phyloP scores from a whole-genome alignment of 345 rosid species.

The Gossypium stocksii region DNA sequence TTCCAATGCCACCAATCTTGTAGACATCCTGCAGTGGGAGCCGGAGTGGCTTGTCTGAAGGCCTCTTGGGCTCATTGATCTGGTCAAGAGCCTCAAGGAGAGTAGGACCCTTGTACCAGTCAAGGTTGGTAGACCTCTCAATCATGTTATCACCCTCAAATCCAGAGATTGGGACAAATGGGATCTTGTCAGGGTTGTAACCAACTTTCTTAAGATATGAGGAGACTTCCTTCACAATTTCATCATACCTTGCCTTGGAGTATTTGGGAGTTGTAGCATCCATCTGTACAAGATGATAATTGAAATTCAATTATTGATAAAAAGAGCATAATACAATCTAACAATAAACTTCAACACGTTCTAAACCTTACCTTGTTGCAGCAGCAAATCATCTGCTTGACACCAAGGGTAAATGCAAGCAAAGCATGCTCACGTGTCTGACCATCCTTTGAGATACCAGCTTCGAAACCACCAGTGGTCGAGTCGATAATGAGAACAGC shows the following conservation, averaged over 20 bases:
- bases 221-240: conserved; percentile 43
- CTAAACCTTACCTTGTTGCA: conserved; percentile 50
- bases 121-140: conserved; percentile 42
- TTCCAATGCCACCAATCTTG: conserved; percentile 64
- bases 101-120: conserved; percentile 49
- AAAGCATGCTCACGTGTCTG: conserved; percentile 76
- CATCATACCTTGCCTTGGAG: conserved; percentile 42
- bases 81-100: conserved; percentile 36
- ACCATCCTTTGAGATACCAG: conserved; percentile 84
- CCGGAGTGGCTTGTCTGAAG: conserved; percentile 46
- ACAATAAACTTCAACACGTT: not conserved
- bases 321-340: not conserved
- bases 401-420: conserved; percentile 71
- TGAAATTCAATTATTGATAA: not conserved
- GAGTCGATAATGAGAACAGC: conserved; percentile 77
- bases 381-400: conserved; percentile 75
- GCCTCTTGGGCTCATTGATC: conserved; percentile 39
- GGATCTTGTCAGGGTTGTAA: conserved; percentile 41
- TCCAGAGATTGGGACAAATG: conserved; percentile 39
- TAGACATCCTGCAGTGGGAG: conserved; percentile 59
- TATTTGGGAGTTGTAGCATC: conserved; percentile 43
- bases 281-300: conserved; percentile 21
- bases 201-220: conserved; percentile 44
- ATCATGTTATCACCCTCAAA: conserved; percentile 46
- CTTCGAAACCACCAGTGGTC: conserved; percentile 81